phyloP scores from a whole-genome alignment of 352 stramenopile species.

The Phytophthora syringae region DNA sequence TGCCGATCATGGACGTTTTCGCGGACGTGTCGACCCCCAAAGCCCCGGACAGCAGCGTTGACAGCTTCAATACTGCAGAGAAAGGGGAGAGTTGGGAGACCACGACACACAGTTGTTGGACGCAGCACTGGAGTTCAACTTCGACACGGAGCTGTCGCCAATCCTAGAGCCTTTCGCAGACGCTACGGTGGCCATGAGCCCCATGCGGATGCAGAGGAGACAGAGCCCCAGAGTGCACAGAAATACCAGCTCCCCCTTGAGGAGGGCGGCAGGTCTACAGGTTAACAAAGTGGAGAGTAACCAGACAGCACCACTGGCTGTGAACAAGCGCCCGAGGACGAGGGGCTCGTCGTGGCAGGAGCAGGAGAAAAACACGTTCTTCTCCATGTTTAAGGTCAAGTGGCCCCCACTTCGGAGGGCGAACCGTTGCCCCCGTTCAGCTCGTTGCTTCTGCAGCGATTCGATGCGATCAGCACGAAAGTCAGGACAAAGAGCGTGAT shows the following conservation, averaged over 20 bases:
- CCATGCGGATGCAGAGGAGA: constrained; percentile 25
- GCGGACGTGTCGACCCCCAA: constrained; percentile 28
- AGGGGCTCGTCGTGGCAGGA: constrained; percentile 50
- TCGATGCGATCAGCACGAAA: constrained; percentile 67
- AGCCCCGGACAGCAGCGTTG: constrained; percentile 29
- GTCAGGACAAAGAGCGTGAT: constrained; percentile 66
- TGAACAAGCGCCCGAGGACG: constrained; percentile 31
- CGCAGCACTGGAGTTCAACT: constrained; percentile 40
- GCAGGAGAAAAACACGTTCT: constrained; percentile 73
- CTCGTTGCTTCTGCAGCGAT: constrained; percentile 58
- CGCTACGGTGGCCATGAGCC: constrained; percentile 23
- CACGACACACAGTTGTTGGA: constrained; percentile 34
- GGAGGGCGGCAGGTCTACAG: constrained; percentile 12
- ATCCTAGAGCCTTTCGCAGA: constrained; percentile 55
- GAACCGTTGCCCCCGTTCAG: constrained; percentile 37
- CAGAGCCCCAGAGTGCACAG: constrained; percentile 17
- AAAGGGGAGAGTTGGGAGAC: constrained; percentile 37
- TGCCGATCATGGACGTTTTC: constrained; percentile 44
- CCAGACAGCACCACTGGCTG: constrained; percentile 10
- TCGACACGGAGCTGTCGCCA: constrained; percentile 60
- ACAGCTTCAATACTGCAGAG: constrained; percentile 20
- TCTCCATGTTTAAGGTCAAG: constrained; percentile 72
- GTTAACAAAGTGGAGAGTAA: constrained; percentile 13
- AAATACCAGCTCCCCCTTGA: constrained; percentile 21
- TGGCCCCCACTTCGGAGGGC: constrained; percentile 43